Evolutionary conservation across 805 yeast species (phyloP), one percentile per base, ranked within the genome.

Genomic region (Naumovozyma baii): DNA sequence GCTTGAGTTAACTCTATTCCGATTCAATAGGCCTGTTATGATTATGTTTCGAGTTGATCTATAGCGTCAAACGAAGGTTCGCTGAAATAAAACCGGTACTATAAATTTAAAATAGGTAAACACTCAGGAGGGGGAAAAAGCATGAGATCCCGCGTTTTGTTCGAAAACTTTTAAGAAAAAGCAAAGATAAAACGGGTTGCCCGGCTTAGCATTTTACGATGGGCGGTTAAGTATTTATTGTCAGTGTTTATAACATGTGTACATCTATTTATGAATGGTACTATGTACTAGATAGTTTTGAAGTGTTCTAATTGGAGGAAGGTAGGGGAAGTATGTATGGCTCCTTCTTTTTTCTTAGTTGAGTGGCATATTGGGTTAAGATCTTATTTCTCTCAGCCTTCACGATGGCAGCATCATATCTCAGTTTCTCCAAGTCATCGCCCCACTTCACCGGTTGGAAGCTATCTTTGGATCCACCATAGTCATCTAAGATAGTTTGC

Each of bases 371-470:
- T 18, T 42, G 29, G 22, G 43, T 42, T 16, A 57, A 36, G 17
- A 39, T 17, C 13, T 40, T 36, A 15, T 54, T 55, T 31, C 62
- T 44, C 16, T 50, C 43, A 12, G 39, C 35, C 33, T 57, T 57
- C 33, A 46, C 40, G 12, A 35, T 39, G 13, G 48, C 47, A 17
- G 49, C 37, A 2, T 34, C 16, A n/a, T 34, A 16, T 40, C 62
- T 45, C 37, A 48, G 36, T 3, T 42, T 37, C 19, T 39, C 41
- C 35, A 40, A 42, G 26, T 34, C 19, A 3, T 43, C 48, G 28
- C 45, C 51, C 62, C 62, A 57, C 9, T 38, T 19, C 5, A 49
- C 48, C 7, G 62, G 62, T 25, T 47, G 48, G 26, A 56, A 47
- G 4, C 38, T 38, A 31, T 48, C 49, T 2, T 41, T 39, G 20